Percentiles rank a stretch among this genome's conserved stretches.
phyloP scores from a whole-genome alignment of 2,329 filamentous ascomycete species.

The Hymenoscyphus albidus region DNA sequence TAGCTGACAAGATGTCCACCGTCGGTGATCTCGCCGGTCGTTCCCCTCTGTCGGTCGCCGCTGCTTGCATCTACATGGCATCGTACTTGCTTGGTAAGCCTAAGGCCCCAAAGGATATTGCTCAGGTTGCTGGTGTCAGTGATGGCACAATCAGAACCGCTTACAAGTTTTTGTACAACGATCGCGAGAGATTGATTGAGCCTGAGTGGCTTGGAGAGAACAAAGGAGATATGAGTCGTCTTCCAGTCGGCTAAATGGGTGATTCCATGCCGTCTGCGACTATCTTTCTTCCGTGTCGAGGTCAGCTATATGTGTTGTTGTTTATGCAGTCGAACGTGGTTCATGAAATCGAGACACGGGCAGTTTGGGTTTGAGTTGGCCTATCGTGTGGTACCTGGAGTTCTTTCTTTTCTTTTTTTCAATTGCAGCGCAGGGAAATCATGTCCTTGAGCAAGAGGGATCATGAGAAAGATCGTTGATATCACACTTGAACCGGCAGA shows the following conservation, averaged over 20 bases:
- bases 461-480: neutral
- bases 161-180: conserved; percentile 81
- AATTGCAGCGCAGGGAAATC: neutral
- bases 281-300: neutral
- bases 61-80: conserved; percentile 95
- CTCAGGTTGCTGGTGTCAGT: conserved; percentile 79
- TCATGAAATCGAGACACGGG: neutral
- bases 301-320: neutral
- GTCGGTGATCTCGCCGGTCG: conserved; percentile 80
- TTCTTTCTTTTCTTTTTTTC: neutral
- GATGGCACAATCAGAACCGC: conserved; percentile 96
- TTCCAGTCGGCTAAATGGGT: conserved; percentile 48
- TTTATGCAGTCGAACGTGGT: neutral
- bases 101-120: conserved; percentile 82
- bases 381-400: neutral
- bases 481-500: neutral
- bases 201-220: conserved; percentile 70
- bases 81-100: conserved; percentile 78
- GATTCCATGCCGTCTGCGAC: neutral
- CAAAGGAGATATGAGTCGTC: conserved; percentile 64
- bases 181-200: conserved; percentile 70
- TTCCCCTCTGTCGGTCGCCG: conserved; percentile 89
- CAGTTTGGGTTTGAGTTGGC: neutral
- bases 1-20: conserved; percentile 73
- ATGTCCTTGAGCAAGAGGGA: neutral